Conservation (phyloP, 495 filamentous ascomycete species). For the Astrothelium subdiscretum region DNA sequence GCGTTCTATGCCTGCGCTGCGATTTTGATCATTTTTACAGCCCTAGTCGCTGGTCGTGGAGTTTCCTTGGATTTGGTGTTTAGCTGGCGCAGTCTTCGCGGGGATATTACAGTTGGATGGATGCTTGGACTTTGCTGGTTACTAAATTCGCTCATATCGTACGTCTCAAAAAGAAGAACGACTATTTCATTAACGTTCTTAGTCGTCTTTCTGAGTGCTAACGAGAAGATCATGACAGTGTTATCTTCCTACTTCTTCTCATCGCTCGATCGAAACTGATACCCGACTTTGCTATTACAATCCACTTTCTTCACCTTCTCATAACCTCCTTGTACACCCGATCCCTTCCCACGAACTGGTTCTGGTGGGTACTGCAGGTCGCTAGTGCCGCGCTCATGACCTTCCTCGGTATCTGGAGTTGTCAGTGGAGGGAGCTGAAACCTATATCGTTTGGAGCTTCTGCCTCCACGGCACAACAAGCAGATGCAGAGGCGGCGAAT, state of each 20-base stretch:
- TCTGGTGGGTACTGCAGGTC: conserved; percentile 82
- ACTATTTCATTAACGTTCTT: conserved; percentile 8
- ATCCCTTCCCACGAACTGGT: conserved; percentile 55
- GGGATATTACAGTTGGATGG: conserved; percentile 89
- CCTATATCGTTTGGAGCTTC: conserved; percentile 77
- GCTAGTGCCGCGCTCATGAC: conserved; percentile 59
- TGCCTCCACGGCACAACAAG: conserved; percentile 21
- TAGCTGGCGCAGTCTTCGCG: conserved; percentile 69
- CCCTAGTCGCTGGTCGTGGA: conserved; percentile 62
- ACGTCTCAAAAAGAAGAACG: conserved; percentile 13
- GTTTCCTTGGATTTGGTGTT: conserved; percentile 65
- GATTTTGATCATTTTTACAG: conserved; percentile 76
- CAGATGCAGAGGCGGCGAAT: conserved; percentile 15
- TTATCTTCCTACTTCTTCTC: conserved; percentile 65
- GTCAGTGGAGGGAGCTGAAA: conserved; percentile 74
- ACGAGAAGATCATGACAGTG: conserved; percentile 33
- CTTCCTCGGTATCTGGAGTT: conserved; percentile 73
- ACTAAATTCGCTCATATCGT: conserved; percentile 67
- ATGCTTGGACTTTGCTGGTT: conserved; percentile 80
- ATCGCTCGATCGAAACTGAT: conserved; percentile 83
- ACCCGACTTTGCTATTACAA: conserved; percentile 83
- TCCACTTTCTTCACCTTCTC: conserved; percentile 78
- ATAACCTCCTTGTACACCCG: conserved; percentile 64
- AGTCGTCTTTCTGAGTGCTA: conserved; percentile 6
- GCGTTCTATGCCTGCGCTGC: conserved; percentile 70